Base-by-base conservation (phyloP, 225 moss, liverwort and hornwort genomes). In the Climacium dendroides region DNA sequence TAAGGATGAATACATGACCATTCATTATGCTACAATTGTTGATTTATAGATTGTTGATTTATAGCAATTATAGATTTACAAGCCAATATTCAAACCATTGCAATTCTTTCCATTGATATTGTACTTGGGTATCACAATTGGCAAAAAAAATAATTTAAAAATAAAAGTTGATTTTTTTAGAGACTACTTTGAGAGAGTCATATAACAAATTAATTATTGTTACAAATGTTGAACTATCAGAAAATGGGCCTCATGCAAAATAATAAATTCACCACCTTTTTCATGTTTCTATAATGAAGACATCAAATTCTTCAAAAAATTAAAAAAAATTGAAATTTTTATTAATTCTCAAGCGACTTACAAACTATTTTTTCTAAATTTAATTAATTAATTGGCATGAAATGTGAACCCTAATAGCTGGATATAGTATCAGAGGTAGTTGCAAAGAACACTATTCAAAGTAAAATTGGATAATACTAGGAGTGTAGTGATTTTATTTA, bases 81-180 rank as follows among this genome's bases (percentile, higher is more conserved):
- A 22, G 9, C 3, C 14, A 39, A 69, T 23, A 13, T 1, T 69
- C 13, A 69, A 23, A 39, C 23, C 24, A 23, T 69, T 69, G 7
- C 39, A 69, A 69, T 41, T 15, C 19, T 70, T 25, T 70, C 8
- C 25, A 41, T 41, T 41, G 26, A 24, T 14, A 69, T 0, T 2
- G 0, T 39, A 39, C 5, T 0, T 39, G 0, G 7, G 4, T 67
- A 34, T 23, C 3, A 20, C 0, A 4, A 0, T 6, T 1, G 0
- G 2, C 6, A n/a, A 66, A 35, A 66, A 35, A 69, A 24, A 13
- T 67, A 13, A 12, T 37, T 22, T 13, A 13, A 4, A 23, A 69
- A 37, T 2, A 69, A 24, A 39, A 24, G 0, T 24, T 25, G 39
- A 70, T 70, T 15, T 69, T 9, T 13, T 20, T 14, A 7, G 3